Percentiles rank a stretch among this genome's conserved stretches.
Conservation (phyloP, 331 rosid species). For the Stylosanthes scabra region DNA sequence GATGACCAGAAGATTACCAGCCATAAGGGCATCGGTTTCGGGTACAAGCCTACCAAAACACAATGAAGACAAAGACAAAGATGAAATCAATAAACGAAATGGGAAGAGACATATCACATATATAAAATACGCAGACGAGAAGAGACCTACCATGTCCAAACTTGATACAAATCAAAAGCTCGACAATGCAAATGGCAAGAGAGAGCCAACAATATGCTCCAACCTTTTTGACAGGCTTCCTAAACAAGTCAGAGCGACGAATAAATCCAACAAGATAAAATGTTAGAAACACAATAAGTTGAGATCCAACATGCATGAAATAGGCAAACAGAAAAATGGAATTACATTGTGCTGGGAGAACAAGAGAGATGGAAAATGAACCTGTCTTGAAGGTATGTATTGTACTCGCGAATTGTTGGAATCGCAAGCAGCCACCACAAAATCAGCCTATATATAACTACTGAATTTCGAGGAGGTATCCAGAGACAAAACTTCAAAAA, state of each 20-base stretch:
- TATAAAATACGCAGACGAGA: background rate
- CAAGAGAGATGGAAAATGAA: constrained; percentile 51
- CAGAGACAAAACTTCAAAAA: constrained; percentile 94
- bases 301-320: constrained; percentile 1
- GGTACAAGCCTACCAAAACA: constrained; percentile 75
- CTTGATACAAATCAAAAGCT: constrained; percentile 96
- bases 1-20: constrained; percentile 72
- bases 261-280: constrained; percentile 8
- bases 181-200: constrained; percentile 91
- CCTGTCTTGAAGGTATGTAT: constrained; percentile 97
- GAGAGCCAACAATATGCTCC: constrained; percentile 99
- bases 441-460: constrained; percentile 84
- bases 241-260: constrained; percentile 43
- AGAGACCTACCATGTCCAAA: constrained; percentile 80
- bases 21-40: constrained; percentile 91
- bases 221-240: constrained; percentile 91
- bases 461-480: constrained; percentile 96
- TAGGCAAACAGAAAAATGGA: background rate
- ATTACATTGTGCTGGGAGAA: background rate
- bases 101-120: background rate
- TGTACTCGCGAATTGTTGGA: constrained; percentile 97
- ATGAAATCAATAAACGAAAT: background rate
- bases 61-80: background rate
- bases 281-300: background rate
- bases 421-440: constrained; percentile 99